phyloP scores from a whole-genome alignment of 768 basidiomycete genomes.

The Boletus barrowsii region DNA sequence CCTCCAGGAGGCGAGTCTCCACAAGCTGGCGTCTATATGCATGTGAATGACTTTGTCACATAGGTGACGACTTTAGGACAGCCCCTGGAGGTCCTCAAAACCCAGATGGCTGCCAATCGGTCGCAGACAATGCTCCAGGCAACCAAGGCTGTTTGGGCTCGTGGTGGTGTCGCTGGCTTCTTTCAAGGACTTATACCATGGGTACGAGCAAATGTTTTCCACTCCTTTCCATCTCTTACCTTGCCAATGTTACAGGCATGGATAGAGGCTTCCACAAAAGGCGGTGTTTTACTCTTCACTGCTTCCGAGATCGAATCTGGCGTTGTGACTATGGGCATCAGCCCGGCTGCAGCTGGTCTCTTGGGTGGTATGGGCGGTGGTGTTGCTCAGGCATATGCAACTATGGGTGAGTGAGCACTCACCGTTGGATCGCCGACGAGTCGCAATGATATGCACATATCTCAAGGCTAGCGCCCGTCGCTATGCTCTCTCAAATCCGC shows the following conservation, averaged over 20 bases:
- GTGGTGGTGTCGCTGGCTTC: constrained; percentile 87
- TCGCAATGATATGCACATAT: constrained; percentile 16
- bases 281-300: constrained; percentile 92
- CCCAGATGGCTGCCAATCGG: constrained; percentile 98
- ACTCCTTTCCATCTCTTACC: neutral
- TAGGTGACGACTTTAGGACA: constrained; percentile 98
- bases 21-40: neutral
- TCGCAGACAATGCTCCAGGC: constrained; percentile 89
- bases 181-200: constrained; percentile 99
- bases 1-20: constrained; percentile 65
- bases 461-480: constrained; percentile 19
- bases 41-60: constrained; percentile 1
- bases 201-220: constrained; percentile 44
- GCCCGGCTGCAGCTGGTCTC: constrained; percentile 80
- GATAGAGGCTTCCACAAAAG: constrained; percentile 99
- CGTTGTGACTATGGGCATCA: constrained; percentile 61
- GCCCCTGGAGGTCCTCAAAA: constrained; percentile 97
- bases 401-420: constrained; percentile 79
- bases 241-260: constrained; percentile 63
- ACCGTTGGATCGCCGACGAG: neutral
- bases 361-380: constrained; percentile 98
- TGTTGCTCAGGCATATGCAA: constrained; percentile 96
- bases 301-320: constrained; percentile 91
- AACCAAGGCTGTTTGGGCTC: constrained; percentile 80
- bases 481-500: constrained; percentile 13